These are phyloP conservation scores for Tylopilus balloui DNA, from an alignment of 768 basidiomycete species.

Conservation along the genomic window DNA sequence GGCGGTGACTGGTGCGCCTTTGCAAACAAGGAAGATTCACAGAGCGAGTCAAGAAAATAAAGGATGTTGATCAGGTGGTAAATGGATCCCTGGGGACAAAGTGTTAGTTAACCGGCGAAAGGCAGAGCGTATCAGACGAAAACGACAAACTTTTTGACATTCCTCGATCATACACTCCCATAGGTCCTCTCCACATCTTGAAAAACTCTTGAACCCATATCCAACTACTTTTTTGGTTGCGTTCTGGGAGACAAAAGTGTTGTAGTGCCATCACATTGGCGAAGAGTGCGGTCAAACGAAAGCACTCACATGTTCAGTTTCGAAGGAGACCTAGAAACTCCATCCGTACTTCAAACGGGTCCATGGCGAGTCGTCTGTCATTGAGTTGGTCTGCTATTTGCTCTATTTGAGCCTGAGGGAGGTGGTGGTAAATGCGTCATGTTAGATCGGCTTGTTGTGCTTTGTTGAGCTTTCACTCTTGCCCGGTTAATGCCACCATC, in stretches of 20 bases:
- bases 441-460: too few species aligned
- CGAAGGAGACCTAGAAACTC: constrained; percentile 60
- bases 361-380: constrained; percentile 20
- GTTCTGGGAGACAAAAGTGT: constrained; percentile 42
- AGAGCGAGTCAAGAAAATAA: constrained; percentile 86
- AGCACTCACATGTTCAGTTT: constrained; percentile 57
- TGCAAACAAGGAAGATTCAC: constrained; percentile 70
- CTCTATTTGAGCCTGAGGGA: neutral
- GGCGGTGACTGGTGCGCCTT: constrained; percentile 46
- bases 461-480: too few species aligned
- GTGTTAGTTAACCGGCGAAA: too few species aligned
- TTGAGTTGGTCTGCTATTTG: neutral
- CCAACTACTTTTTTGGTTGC: constrained; percentile 80
- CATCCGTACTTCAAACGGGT: constrained; percentile 71
- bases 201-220: constrained; percentile 81
- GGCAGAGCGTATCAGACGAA: neutral
- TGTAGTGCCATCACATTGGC: neutral
- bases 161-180: constrained; percentile 94
- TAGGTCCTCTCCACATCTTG: constrained; percentile 82
- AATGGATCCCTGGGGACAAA: constrained; percentile 59
- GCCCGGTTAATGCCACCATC: too few species aligned
- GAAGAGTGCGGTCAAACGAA: neutral
- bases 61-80: constrained; percentile 93
- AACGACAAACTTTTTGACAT: constrained; percentile 67
- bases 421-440: neutral